phyloP scores from a whole-genome alignment of 192 early-diverging fungal genomes.

The Coemansia furcata region DNA sequence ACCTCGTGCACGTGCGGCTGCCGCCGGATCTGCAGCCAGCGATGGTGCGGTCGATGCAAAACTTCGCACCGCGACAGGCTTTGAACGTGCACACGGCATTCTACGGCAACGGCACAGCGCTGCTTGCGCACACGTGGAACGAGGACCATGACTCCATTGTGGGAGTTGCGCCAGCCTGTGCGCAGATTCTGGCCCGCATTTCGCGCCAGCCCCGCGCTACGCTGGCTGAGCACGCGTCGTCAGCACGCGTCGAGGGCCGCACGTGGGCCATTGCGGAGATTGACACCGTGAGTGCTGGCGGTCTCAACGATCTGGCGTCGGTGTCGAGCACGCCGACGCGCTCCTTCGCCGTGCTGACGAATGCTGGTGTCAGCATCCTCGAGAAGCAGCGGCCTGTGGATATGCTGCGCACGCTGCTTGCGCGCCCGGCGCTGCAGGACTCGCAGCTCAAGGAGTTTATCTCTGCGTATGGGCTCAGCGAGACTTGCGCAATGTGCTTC shows the following conservation, averaged over 20 bases:
- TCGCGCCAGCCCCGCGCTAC: slow-evolving; percentile 32
- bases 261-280: slow-evolving; percentile 77
- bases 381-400: slow-evolving; percentile 78
- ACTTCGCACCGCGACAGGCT: slow-evolving; percentile 18
- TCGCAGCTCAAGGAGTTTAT: slow-evolving; percentile 56
- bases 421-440: slow-evolving; percentile 37
- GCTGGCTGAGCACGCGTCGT: slow-evolving; percentile 53
- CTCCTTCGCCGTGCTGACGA: slow-evolving; percentile 72
- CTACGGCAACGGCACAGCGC: slow-evolving; percentile 65
- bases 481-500: slow-evolving; percentile 86
- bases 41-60: not conserved
- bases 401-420: slow-evolving; percentile 64
- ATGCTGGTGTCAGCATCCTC: slow-evolving; percentile 65
- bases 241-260: slow-evolving; percentile 68
- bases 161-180: slow-evolving; percentile 62
- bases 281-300: not conserved
- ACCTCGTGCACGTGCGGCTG: slow-evolving; percentile 66
- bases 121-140: slow-evolving; percentile 63
- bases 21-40: slow-evolving; percentile 50
- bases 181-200: slow-evolving; percentile 51
- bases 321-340: slow-evolving; percentile 58
- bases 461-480: slow-evolving; percentile 58
- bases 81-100: slow-evolving; percentile 62
- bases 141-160: slow-evolving; percentile 72
- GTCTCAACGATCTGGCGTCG: slow-evolving; percentile 66